These are phyloP conservation scores for Fusarium transvaalense DNA, from an alignment of 2,329 filamentous ascomycete species.

Conservation along the genomic window DNA sequence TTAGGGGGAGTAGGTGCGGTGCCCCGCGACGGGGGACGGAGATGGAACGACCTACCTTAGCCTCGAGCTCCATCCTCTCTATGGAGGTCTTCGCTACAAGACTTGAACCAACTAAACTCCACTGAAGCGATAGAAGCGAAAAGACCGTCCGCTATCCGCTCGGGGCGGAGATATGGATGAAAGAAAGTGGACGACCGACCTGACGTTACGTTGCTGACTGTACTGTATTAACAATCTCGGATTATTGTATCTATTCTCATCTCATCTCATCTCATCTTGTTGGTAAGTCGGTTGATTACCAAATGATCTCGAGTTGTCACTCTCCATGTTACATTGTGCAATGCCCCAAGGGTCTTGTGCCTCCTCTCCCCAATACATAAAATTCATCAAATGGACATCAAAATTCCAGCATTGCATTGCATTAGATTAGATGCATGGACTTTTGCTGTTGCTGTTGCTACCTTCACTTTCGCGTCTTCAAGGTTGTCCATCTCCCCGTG, in stretches of 20 bases:
- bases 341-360: conserved; percentile 5
- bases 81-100: too few species aligned
- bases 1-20: conserved; percentile 14
- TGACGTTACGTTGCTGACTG: conserved; percentile 1
- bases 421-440: conserved; percentile 1
- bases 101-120: conserved; percentile 17
- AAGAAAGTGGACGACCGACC: background rate
- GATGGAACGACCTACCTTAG: conserved; percentile 8
- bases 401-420: background rate
- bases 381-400: background rate
- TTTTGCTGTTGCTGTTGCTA: background rate
- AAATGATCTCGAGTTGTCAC: conserved; percentile 13
- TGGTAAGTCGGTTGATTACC: background rate
- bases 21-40: conserved; percentile 16
- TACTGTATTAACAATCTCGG: conserved; percentile 9
- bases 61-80: background rate
- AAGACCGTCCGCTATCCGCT: conserved; percentile 1
- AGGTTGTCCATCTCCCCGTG: conserved; percentile 25
- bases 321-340: conserved; percentile 2
- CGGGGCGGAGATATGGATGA: conserved; percentile 25
- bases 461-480: conserved; percentile 12
- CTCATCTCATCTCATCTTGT: too few species aligned
- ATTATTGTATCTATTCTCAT: background rate
- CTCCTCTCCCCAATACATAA: background rate
- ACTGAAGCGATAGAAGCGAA: conserved; percentile 21